Base-by-base conservation (phyloP, 306 rosid genomes). In the Ochetophila trinervis region DNA sequence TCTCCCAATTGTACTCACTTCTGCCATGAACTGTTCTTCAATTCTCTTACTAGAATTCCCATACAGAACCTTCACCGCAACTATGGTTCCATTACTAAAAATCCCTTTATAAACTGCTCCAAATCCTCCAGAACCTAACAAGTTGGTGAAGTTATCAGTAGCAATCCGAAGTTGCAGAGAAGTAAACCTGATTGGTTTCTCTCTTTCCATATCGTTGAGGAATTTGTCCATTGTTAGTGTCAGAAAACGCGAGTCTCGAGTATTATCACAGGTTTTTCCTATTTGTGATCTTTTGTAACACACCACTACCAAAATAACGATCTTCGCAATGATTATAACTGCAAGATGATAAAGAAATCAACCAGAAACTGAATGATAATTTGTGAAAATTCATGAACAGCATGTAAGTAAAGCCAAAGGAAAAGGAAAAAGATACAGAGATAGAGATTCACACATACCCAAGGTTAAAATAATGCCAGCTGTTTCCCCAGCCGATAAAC, bases 81-180 rank as follows among this genome's bases (percentile, higher is more conserved):
- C 78, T 0, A 49, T 44, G 6, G 67, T 71, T 35, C 78, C 88
- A 10, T 80, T 74, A 8, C 62, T 73, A 1, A 86, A 74, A 34
- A 24, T 13, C 9, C 83, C 84, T 45, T 76, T 74, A 40, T 73
- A 86, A 53, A 80, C 81, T 2, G 47, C 6, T 32, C 88, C 86
- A 18, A 78, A 83, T 1, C 84, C 86, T 40, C 88, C 83, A 0
- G 83, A 73, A 0, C 90, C 90, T 51, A 82, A 50, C 73, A 74
- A 45, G 34, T 57, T 63, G 2, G 83, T 66, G 48, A 62, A 78
- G 61, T 74, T 63, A 15, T 74, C 78, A n/a, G 85, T 79, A 47
- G 80, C 87, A 14, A 63, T 71, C 62, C 61, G 57, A 5, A 76
- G 71, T 6, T 67, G 66, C 16, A 42, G 69, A 50, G 36, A 74